A percentile compares a stretch with the other conserved stretches of the same genome.
phyloP scores from a whole-genome alignment of 768 basidiomycete species.

The Leccinum longicurvipes region DNA sequence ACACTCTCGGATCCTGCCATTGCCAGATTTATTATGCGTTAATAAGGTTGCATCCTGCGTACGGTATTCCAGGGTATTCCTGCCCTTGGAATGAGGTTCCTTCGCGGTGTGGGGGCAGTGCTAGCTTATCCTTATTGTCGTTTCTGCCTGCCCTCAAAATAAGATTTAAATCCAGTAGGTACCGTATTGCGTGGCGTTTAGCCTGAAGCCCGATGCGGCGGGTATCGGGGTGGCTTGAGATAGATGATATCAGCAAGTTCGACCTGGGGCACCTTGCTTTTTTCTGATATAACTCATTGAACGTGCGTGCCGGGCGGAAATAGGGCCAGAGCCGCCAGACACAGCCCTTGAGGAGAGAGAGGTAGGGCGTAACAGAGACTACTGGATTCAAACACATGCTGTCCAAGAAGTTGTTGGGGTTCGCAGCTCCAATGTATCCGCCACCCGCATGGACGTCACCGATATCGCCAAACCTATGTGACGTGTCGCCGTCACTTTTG shows the following conservation, averaged over 20 bases:
- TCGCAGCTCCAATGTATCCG: not conserved
- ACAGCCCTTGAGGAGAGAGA: not conserved
- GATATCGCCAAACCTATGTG: not conserved
- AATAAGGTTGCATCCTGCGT: not conserved
- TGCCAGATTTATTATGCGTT: not conserved
- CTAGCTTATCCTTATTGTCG: not conserved
- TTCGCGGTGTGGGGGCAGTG: not conserved
- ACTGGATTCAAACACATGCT: not conserved
- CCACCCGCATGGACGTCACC: not conserved
- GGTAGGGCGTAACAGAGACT: not conserved
- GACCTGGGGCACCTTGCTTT: too few species aligned
- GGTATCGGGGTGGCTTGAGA: not conserved
- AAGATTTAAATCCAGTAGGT: not conserved
- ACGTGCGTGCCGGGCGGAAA: not conserved
- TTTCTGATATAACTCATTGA: not conserved
- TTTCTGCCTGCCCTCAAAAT: not conserved
- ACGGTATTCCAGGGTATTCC: not conserved
- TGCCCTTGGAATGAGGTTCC: not conserved
- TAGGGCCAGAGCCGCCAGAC: not conserved
- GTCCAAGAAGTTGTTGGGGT: not conserved
- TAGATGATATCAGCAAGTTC: not conserved
- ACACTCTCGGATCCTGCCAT: not conserved
- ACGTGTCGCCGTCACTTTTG: not conserved
- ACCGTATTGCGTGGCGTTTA: not conserved
- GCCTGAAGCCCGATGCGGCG: not conserved